Percentiles rank a stretch among this genome's conserved stretches.
phyloP scores from a whole-genome alignment of 495 filamentous ascomycete species.

The Achaetomiella virescens region DNA sequence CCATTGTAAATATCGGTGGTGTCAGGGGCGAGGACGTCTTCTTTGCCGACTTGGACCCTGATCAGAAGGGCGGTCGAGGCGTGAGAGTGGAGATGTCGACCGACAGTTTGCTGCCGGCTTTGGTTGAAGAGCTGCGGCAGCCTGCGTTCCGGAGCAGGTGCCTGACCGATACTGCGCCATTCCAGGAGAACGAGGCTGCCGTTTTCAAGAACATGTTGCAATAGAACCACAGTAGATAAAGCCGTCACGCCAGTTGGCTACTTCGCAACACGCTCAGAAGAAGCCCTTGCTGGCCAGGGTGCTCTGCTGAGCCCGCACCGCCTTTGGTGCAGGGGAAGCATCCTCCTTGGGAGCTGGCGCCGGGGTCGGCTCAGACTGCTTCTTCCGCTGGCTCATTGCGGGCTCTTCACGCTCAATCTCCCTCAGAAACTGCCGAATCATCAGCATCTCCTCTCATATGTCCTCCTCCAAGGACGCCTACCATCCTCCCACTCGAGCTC shows the following conservation, averaged over 20 bases:
- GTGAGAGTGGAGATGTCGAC: slow-evolving; percentile 50
- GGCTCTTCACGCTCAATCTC: slow-evolving; percentile 77
- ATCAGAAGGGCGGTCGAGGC: slow-evolving; percentile 42
- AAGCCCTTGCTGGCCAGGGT: slow-evolving; percentile 29
- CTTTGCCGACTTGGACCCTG: slow-evolving; percentile 46
- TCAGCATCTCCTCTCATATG: slow-evolving; percentile 5
- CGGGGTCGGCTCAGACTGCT: slow-evolving; percentile 7
- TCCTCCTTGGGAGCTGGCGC: not conserved
- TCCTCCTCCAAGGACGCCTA: slow-evolving; percentile 28
- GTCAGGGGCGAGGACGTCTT: slow-evolving; percentile 72
- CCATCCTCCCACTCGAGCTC: slow-evolving; percentile 89
- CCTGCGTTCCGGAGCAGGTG: not conserved
- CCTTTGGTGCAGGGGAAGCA: not conserved
- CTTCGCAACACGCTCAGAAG: slow-evolving; percentile 26
- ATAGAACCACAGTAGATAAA: slow-evolving; percentile 20
- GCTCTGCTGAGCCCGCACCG: slow-evolving; percentile 5
- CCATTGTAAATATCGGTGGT: slow-evolving; percentile 75
- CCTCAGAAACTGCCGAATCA: slow-evolving; percentile 52
- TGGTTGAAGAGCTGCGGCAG: slow-evolving; percentile 40
- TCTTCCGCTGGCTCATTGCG: slow-evolving; percentile 46
- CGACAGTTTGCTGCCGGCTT: slow-evolving; percentile 47
- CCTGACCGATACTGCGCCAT: not conserved
- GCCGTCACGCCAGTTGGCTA: not conserved
- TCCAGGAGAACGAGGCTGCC: slow-evolving; percentile 10
- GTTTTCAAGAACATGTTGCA: slow-evolving; percentile 50